Evolutionary conservation across 257 asterid genomes (phyloP).

Genomic region (Solanum sitiens): DNA sequence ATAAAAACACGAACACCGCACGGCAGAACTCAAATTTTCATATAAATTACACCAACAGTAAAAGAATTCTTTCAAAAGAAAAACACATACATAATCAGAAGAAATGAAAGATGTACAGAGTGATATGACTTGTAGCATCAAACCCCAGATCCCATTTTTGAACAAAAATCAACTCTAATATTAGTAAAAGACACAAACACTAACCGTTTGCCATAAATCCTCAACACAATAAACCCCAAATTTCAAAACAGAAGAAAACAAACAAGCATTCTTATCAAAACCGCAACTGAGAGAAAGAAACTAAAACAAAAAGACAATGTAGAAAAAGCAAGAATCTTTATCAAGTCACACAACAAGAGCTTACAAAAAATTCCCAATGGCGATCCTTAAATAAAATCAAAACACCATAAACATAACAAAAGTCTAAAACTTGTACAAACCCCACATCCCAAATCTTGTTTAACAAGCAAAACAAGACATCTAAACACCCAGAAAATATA

Average conservation of each 20-base stretch:
- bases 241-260: constrained; percentile 12
- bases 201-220: constrained; percentile 5
- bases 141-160: constrained; percentile 23
- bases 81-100: background rate
- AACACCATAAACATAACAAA: constrained; percentile 9
- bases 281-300: background rate
- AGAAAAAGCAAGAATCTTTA: constrained; percentile 11
- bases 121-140: background rate
- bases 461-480: constrained; percentile 10
- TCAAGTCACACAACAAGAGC: background rate
- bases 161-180: background rate
- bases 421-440: background rate
- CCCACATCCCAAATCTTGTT: constrained; percentile 20
- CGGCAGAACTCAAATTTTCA: background rate
- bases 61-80: background rate
- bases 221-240: constrained; percentile 5
- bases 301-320: background rate
- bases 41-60: background rate
- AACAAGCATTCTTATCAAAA: background rate
- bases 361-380: constrained; percentile 10
- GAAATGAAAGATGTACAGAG: background rate
- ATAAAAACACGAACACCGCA: background rate
- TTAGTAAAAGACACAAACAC: background rate
- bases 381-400: constrained; percentile 21
- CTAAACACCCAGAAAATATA: background rate